Conservation (phyloP, 768 basidiomycete species). For the Lactifluus piperatus region DNA sequence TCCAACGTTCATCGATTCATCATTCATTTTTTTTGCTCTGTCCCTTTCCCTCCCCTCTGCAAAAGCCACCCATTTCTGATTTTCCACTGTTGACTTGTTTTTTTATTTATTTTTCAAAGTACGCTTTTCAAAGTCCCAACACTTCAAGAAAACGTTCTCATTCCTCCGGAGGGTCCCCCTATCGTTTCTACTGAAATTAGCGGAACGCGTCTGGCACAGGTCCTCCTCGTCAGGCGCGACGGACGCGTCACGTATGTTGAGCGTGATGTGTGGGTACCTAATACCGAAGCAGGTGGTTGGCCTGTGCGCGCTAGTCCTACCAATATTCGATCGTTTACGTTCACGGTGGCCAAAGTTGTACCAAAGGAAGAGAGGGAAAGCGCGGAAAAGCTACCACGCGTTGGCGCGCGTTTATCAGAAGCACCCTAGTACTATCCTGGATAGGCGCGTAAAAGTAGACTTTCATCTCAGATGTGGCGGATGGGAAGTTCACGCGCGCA, state of each 20-base stretch:
- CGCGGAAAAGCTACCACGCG: background rate
- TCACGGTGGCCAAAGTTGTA: conserved; percentile 26
- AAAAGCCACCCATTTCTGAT: too few species aligned
- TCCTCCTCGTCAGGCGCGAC: conserved; percentile 52
- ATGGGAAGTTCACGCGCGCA: conserved; percentile 5
- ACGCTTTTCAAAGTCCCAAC: conserved; percentile 48
- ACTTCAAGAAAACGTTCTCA: conserved; percentile 55
- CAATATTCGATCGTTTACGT: conserved; percentile 45
- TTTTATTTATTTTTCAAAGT: conserved; percentile 1
- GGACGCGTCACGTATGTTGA: conserved; percentile 63
- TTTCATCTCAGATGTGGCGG: background rate
- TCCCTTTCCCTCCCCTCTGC: conserved; percentile 4
- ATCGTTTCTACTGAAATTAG: conserved; percentile 28
- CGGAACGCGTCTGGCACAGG: conserved; percentile 67
- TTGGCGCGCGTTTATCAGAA: conserved; percentile 13
- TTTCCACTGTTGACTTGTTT: background rate
- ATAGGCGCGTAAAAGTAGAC: background rate
- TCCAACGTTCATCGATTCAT: background rate
- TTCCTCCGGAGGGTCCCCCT: conserved; percentile 33
- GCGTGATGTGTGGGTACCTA: conserved; percentile 55
- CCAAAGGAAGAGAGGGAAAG: background rate
- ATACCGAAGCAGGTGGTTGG: conserved; percentile 31
- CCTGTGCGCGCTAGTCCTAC: conserved; percentile 32
- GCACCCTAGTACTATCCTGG: background rate
- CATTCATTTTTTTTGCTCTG: background rate